Evolutionary conservation across 345 rosid species (phyloP), one percentile per base, ranked within the genome.

Genomic region (Salix koriyanagi): DNA sequence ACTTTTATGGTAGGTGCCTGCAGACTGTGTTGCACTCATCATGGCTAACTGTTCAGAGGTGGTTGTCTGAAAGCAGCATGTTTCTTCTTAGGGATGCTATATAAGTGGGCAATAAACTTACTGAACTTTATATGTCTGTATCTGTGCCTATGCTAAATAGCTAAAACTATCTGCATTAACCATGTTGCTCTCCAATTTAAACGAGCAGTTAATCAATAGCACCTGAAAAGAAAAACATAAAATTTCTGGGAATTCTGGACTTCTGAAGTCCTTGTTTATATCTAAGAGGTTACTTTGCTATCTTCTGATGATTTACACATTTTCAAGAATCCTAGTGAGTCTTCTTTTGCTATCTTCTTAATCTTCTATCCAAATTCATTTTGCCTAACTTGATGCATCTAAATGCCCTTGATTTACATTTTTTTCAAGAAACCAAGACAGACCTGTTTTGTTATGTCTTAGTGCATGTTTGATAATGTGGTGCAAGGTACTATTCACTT

Each of bases 1-100:
- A 96, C 86, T 96, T 96, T 83, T 93, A 90, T 75, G 98, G 99
- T 96, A 80, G 69, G 91, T 80, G n/a, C 46, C 30, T 25, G 61
- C 76, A 41, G 39, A 44, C 61, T 12, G 39, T 21, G 23, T 64
- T 28, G 36, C 23, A 62, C 30, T 64, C 50, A 34, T 61, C 39
- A 37, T 54, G 39, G 52, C 39, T 9, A 23, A 34, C 65, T 70
- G n/a, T 44, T 42, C 12, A 36, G 42, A 52, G 44, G n/a, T 26
- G 6, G 67, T 56, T 18, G 11, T 44, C 50, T 74, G 60, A 16
- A 64, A 30, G 44, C 34, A 15, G 69, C 42, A 16, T 34, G 64
- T 44, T 58, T 54, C 28, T 77, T 54, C 54, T 14, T 32, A 19
- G 30, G 44, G 9, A 73, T 41, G 48, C 21, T 64, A 16, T 44